Conservation (phyloP, 2,329 filamentous ascomycete genomes). For the Apiospora sp. region DNA sequence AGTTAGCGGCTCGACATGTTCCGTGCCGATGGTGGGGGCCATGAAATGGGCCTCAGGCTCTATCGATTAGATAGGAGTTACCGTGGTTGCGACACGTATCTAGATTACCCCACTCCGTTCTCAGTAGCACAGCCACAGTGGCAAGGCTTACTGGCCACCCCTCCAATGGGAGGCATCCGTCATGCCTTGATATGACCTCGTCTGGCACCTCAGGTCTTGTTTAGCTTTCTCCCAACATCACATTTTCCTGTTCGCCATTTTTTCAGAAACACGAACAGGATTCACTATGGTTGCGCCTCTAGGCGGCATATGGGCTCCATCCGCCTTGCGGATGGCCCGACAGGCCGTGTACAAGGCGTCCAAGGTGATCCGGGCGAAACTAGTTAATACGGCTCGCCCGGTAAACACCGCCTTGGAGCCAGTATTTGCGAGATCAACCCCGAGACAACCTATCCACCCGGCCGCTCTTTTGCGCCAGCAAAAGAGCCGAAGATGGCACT, state of each 20-base stretch:
- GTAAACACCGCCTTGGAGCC: constrained; percentile 56
- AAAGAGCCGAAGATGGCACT: constrained; percentile 59
- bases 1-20: constrained; percentile 17
- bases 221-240: not conserved
- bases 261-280: constrained; percentile 33
- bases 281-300: constrained; percentile 59
- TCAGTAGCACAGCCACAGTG: constrained; percentile 10
- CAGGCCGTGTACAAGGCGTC: constrained; percentile 59
- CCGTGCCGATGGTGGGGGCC: constrained; percentile 15
- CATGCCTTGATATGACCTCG: constrained; percentile 15
- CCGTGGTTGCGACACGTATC: not conserved
- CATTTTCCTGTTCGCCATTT: not conserved
- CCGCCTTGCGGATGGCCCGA: constrained; percentile 62
- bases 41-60: not conserved
- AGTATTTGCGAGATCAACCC: constrained; percentile 50
- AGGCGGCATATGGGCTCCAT: constrained; percentile 65
- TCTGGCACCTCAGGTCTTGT: not conserved
- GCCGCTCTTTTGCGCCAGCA: constrained; percentile 58
- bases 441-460: constrained; percentile 62
- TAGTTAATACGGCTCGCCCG: constrained; percentile 54
- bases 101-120: not conserved
- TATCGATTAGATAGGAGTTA: not conserved
- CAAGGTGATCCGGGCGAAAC: constrained; percentile 58
- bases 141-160: not conserved
- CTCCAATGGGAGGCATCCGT: constrained; percentile 12